Conservation (phyloP, 352 stramenopile species). For the Globisporangium cederbergense region DNA sequence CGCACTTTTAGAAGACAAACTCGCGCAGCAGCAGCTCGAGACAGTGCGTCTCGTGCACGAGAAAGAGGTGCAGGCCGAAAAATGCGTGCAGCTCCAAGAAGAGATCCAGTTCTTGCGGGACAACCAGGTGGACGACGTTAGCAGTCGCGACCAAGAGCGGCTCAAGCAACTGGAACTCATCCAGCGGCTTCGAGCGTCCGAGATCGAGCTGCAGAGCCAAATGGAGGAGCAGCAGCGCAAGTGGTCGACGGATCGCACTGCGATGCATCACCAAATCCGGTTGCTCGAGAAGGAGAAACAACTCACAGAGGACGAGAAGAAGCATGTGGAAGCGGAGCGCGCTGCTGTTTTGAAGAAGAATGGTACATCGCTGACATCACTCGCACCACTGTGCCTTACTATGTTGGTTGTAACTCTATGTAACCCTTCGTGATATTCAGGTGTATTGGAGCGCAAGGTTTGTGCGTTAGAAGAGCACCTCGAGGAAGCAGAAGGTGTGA, state of each 20-base stretch:
- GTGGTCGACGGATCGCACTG: conserved; percentile 43
- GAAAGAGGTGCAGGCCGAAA: conserved; percentile 41
- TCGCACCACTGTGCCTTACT: background rate
- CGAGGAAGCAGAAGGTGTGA: conserved; percentile 1
- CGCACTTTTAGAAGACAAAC: conserved; percentile 23
- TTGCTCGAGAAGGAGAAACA: conserved; percentile 58
- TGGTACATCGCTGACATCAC: conserved; percentile 20
- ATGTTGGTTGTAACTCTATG: background rate
- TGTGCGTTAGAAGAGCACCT: conserved; percentile 16
- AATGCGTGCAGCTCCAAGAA: conserved; percentile 39
- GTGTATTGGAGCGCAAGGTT: conserved; percentile 13
- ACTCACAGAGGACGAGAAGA: conserved; percentile 31
- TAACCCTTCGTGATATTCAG: background rate
- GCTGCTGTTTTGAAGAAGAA: conserved; percentile 27
- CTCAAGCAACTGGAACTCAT: conserved; percentile 58
- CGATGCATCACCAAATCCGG: conserved; percentile 44
- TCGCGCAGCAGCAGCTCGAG: conserved; percentile 38
- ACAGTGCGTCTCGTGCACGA: conserved; percentile 51
- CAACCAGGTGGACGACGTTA: conserved; percentile 41
- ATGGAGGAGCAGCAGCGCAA: conserved; percentile 63
- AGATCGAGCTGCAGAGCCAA: conserved; percentile 48
- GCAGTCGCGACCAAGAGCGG: conserved; percentile 52
- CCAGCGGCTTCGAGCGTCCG: conserved; percentile 39
- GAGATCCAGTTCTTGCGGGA: conserved; percentile 59
- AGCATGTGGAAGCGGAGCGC: conserved; percentile 20